Evolutionary conservation across 2,329 filamentous ascomycete genomes (phyloP), one percentile per base, ranked within the genome.

Genomic region (Nothophoma quercina): DNA sequence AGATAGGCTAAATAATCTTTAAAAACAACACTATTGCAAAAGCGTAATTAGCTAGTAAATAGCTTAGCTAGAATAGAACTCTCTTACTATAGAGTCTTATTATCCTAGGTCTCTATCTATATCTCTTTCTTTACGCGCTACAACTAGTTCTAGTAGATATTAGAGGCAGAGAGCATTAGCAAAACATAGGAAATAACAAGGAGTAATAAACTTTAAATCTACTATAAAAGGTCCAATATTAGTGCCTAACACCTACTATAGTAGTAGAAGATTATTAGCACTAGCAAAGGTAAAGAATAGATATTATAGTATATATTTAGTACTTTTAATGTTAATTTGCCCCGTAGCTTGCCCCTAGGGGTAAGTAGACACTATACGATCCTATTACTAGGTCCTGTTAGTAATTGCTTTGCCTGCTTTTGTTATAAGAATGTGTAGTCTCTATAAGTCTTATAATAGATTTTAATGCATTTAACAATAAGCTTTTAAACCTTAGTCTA

Each of bases 241-340:
- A n/a, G n/a, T 38, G 23, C 33, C 33, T 35, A 13, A 15, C 33
- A 35, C 33, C 33, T 19, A 35, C 5, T 19, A 35, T 8, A 46
- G 15, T 35, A 29, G 7, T 38, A 28, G 1, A 21, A n/a, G 25
- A 12, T 25, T 7, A n/a, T 46, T 16, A 46, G 26, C 33, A 23
- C 43, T 46, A 46, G 32, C 38, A 30, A 30, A 30, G 4, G n/a
- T 30, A 30, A 13, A 30, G 33, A 30, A 47, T 38, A 32, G 15
- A 8, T 9, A 32, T 29, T 39, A 6, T 39, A n/a, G 29, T 19
- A 22, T 12, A 39, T 47, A 12, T 30, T 25, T 28, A 32, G 28
- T 21, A 12, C 19, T 21, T 19, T n/a, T 6, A 38, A 38, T 3
- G 4, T 38, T 38, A 38, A 38, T 38, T 9, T 21, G 8, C 12